Base-by-base conservation (phyloP, 2,329 filamentous ascomycete species). In the Clarireedia hainanense region DNA sequence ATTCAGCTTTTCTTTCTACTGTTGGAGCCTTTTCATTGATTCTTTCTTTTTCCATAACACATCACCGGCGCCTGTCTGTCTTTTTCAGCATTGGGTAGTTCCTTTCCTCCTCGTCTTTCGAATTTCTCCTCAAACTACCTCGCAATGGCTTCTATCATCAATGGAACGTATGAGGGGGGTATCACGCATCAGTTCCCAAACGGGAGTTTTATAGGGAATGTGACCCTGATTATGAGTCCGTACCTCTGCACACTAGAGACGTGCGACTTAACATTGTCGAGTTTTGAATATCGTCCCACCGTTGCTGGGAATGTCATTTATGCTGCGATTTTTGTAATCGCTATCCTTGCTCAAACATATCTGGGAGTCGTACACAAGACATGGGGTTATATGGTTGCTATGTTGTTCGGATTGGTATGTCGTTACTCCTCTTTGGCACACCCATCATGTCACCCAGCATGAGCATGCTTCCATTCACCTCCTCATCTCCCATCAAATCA, bases 281-380 rank as follows among this genome's bases (percentile, higher is more conserved):
- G 75, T 73, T 55, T 76, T 83, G 62, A 82, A 48, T 84, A 84
- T 69, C 73, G 74, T 36, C 81, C 81, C 6, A 81, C 79, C 62
- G 65, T 75, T n/a, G 75, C 76, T 48, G 75, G 79, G 61, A 80
- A 81, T 66, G 71, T 75, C 61, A 78, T 83, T 64, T 79, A 80
- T 65, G 70, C 75, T 43, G 68, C 74, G 51, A 72, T 70, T 20
- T 84, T 81, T 57, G 78, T 71, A 6, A 40, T 78, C 2, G 70
- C 72, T 6, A 63, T 72, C 7, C 47, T 80, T 27, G 69, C 66
- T 9, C 71, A 78, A 26, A 47, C 77, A 17, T 65, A 62, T 39
- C 81, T 69, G 65, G 78, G 78, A 5, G 62, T 77, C 14, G 73
- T 74, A 69, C 76, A 77, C 64, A 74, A 72, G 63, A 83, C 79